These are phyloP conservation scores for Ceratocystis smalleyi DNA, from an alignment of 2,329 filamentous ascomycete genomes.

Conservation along the genomic window DNA sequence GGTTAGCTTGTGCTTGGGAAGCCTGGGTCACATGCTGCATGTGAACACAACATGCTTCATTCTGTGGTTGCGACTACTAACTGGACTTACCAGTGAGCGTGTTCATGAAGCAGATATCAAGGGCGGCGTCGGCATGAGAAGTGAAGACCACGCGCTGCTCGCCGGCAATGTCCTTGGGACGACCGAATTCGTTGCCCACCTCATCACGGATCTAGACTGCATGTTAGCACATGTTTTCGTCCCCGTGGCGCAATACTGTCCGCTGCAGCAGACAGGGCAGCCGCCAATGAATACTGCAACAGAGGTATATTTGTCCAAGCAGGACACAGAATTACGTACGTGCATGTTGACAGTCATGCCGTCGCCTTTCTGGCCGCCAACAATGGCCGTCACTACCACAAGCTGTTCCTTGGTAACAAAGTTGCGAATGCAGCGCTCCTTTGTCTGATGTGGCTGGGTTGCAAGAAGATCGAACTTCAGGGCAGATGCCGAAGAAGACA, in stretches of 20 bases:
- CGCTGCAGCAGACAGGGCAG: neutral
- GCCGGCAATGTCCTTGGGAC: constrained; percentile 77
- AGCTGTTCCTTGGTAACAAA: constrained; percentile 85
- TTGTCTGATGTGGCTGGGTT: constrained; percentile 40
- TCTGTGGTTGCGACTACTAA: too few relatives aligned
- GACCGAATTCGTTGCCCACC: constrained; percentile 88
- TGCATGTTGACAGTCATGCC: constrained; percentile 90
- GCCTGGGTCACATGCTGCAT: neutral
- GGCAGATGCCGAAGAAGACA: constrained; percentile 43
- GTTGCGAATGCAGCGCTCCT: constrained; percentile 87
- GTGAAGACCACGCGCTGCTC: constrained; percentile 91
- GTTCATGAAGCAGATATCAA: constrained; percentile 96
- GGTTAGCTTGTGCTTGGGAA: constrained; percentile 1
- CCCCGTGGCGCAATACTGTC: neutral
- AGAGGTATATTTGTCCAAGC: neutral
- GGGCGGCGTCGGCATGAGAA: constrained; percentile 75
- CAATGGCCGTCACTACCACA: constrained; percentile 83
- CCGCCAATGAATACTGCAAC: neutral
- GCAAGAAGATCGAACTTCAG: constrained; percentile 90
- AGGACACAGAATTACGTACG: constrained; percentile 35
- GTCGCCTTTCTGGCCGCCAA: constrained; percentile 76
- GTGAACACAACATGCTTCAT: neutral
- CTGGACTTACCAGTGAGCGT: constrained; percentile 46
- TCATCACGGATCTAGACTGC: constrained; percentile 69
- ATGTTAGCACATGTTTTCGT: constrained; percentile 15